Conservation (phyloP, 2,329 filamentous ascomycete genomes). For the Bisporella sp. region DNA sequence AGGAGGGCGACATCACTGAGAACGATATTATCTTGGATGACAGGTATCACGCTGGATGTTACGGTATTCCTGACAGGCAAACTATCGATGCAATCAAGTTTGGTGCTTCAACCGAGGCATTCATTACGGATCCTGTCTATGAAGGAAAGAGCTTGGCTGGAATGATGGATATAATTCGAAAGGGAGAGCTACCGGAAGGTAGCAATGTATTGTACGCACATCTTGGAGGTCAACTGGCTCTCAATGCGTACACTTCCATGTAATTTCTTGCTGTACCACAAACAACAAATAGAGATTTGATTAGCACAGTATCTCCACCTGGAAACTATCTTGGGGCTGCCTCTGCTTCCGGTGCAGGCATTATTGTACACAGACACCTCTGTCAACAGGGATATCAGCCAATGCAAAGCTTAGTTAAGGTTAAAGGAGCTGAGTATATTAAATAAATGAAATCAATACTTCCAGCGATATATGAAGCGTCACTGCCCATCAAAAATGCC, state of each 20-base stretch:
- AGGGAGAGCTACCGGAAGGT: constrained; percentile 47
- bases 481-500: too few relatives aligned
- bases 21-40: constrained; percentile 57
- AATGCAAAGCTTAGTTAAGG: too few relatives aligned
- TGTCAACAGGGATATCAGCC: too few relatives aligned
- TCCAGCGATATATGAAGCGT: too few relatives aligned
- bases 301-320: too few relatives aligned
- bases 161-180: constrained; percentile 60
- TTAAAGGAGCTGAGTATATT: too few relatives aligned
- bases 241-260: constrained; percentile 52
- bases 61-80: constrained; percentile 58
- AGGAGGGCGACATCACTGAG: constrained; percentile 51
- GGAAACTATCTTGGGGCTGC: too few relatives aligned
- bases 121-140: constrained; percentile 71
- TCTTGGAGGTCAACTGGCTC: constrained; percentile 60
- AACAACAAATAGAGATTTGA: too few relatives aligned
- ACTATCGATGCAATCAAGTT: constrained; percentile 65
- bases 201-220: constrained; percentile 67
- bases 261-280: too few relatives aligned
- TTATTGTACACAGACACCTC: too few relatives aligned
- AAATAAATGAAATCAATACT: too few relatives aligned
- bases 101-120: constrained; percentile 60
- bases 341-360: too few relatives aligned
- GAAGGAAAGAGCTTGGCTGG: constrained; percentile 70
- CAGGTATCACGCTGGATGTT: constrained; percentile 60